Conservation (phyloP, 257 asterid genomes). For the Agastache rugosa region DNA sequence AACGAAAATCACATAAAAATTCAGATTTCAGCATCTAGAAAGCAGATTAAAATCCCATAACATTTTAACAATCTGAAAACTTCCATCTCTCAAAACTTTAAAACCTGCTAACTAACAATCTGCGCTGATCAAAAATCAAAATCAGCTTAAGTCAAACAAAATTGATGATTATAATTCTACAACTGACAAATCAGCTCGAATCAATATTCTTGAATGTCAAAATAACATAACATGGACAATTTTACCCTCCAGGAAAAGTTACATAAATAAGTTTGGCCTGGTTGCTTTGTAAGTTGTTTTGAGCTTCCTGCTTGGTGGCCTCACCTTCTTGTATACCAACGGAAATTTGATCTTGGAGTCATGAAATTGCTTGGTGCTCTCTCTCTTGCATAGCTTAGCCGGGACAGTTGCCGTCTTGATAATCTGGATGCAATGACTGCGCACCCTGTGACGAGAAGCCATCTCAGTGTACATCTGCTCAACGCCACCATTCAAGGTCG, state of each 20-base stretch:
- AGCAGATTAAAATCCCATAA: not conserved
- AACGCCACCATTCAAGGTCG: constrained; percentile 39
- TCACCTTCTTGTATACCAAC: constrained; percentile 39
- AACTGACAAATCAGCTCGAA: constrained; percentile 10
- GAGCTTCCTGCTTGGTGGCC: constrained; percentile 48
- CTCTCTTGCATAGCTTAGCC: constrained; percentile 47
- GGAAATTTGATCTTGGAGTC: constrained; percentile 43
- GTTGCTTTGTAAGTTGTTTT: constrained; percentile 46
- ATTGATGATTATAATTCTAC: constrained; percentile 11
- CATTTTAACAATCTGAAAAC: not conserved
- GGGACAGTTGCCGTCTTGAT: constrained; percentile 39
- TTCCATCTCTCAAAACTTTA: not conserved
- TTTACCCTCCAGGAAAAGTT: not conserved
- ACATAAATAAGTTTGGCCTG: constrained; percentile 37
- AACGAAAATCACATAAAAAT: no score
- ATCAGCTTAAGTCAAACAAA: not conserved
- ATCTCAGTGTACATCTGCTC: constrained; percentile 46
- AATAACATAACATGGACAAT: not conserved
- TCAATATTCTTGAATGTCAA: not conserved
- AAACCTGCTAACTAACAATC: not conserved
- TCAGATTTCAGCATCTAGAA: not conserved
- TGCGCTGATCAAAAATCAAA: not conserved
- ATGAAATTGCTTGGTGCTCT: constrained; percentile 43
- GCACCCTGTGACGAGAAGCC: constrained; percentile 47
- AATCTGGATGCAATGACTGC: constrained; percentile 38